Percentiles rank a stretch among this genome's conserved stretches.
Conservation (phyloP, 2,329 filamentous ascomycete species). For the Colletotrichum liaoningense region DNA sequence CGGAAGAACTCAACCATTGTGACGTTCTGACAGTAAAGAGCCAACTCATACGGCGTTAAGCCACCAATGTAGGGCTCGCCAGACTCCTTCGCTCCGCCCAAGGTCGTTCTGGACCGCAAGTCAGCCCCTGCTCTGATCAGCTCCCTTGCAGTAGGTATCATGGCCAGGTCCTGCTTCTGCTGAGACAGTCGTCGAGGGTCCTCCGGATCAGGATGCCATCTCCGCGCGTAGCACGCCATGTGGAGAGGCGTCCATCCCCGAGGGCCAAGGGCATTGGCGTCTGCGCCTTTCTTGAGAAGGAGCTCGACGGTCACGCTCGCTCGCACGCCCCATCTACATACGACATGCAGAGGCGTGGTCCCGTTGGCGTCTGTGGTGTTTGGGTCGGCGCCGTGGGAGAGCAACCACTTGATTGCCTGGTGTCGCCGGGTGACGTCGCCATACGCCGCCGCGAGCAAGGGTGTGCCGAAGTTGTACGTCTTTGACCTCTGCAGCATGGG, state of each 20-base stretch:
- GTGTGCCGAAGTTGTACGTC: background rate
- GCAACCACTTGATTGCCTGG: slow-evolving; percentile 1
- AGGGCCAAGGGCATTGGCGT: slow-evolving; percentile 12
- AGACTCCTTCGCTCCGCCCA: background rate
- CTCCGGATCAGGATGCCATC: background rate
- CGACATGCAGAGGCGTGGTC: background rate
- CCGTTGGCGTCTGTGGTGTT: background rate
- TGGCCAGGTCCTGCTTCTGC: background rate
- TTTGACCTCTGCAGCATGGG: background rate
- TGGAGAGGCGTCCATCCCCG: background rate
- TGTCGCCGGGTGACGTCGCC: background rate
- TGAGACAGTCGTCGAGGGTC: background rate
- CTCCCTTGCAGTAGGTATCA: background rate
- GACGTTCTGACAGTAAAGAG: background rate
- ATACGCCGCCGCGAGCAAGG: slow-evolving; percentile 1
- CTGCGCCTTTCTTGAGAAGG: slow-evolving; percentile 32
- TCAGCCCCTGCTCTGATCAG: background rate
- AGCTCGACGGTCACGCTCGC: slow-evolving; percentile 1
- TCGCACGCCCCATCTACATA: background rate
- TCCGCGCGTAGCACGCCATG: background rate
- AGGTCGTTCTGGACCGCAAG: background rate
- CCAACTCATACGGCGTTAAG: background rate
- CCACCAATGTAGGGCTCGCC: background rate
- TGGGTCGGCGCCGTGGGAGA: background rate
- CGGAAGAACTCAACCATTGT: background rate